phyloP scores from a whole-genome alignment of 805 yeast species.

The Lipomyces yamanashiensis region DNA sequence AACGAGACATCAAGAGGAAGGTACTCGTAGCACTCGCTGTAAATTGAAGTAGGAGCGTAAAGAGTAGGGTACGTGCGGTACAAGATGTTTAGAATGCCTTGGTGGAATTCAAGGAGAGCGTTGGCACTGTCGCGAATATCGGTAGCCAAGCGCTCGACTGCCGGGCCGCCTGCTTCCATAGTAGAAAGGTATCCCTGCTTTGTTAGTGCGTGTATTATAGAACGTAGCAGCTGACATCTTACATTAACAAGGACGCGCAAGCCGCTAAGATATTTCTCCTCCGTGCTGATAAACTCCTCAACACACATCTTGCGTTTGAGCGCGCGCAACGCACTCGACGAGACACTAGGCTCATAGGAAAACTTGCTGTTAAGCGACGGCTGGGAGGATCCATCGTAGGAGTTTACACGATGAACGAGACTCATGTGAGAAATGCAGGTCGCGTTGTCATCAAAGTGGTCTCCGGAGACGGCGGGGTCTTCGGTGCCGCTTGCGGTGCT shows the following conservation, averaged over 20 bases:
- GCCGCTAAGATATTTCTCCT: slow-evolving; percentile 29
- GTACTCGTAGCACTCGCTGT: not conserved
- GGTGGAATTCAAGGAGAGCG: slow-evolving; percentile 29
- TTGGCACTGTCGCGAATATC: slow-evolving; percentile 25
- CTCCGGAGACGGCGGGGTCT: not conserved
- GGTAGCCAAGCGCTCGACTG: slow-evolving; percentile 12
- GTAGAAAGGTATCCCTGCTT: slow-evolving; percentile 27
- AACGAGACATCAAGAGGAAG: slow-evolving; percentile 11
- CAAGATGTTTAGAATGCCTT: slow-evolving; percentile 17
- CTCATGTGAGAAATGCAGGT: slow-evolving; percentile 18
- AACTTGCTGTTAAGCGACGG: slow-evolving; percentile 19
- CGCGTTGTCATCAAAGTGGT: slow-evolving; percentile 4
- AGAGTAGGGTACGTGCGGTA: slow-evolving; percentile 29
- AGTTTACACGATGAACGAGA: slow-evolving; percentile 22
- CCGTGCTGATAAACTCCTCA: slow-evolving; percentile 33
- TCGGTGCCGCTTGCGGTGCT: not conserved
- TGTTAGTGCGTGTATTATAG: too few species aligned
- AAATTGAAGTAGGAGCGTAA: slow-evolving; percentile 20
- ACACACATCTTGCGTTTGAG: slow-evolving; percentile 28
- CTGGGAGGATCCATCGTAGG: slow-evolving; percentile 24
- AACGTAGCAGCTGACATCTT: not conserved
- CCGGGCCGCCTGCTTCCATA: slow-evolving; percentile 24
- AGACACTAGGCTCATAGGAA: slow-evolving; percentile 2
- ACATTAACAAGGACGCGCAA: slow-evolving; percentile 31
- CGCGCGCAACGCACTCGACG: slow-evolving; percentile 17